Evolutionary conservation across 352 stramenopile species (phyloP).

Genomic region (Globisporangium viniferum): DNA sequence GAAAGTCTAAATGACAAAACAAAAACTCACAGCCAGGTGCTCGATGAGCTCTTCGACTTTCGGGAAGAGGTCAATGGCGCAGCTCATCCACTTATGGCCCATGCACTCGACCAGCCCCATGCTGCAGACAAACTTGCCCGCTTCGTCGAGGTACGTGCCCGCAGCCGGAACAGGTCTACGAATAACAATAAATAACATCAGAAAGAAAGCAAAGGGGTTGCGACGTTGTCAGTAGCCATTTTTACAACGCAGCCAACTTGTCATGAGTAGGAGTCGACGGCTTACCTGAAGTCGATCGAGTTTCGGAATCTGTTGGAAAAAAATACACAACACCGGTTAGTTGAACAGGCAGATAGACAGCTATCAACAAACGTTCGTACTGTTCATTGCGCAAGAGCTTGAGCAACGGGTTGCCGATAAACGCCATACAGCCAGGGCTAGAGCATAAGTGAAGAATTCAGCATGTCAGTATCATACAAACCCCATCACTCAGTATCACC

Average conservation of each 20-base stretch:
- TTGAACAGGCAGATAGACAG: not conserved
- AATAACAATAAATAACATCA: not conserved
- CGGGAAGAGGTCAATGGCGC: conserved; percentile 61
- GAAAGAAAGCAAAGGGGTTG: not conserved
- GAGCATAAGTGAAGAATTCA: not conserved
- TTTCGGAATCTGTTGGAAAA: conserved; percentile 49
- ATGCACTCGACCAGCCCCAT: conserved; percentile 69
- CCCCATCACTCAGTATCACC: not conserved
- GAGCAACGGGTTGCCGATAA: conserved; percentile 60
- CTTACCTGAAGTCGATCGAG: conserved; percentile 59
- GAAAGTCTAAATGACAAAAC: not conserved
- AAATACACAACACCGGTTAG: not conserved
- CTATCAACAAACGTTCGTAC: conserved; percentile 22
- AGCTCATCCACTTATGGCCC: conserved; percentile 80
- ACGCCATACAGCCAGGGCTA: conserved; percentile 71
- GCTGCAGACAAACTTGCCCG: conserved; percentile 66
- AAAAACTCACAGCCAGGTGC: conserved; percentile 45
- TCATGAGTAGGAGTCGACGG: not conserved
- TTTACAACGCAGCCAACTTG: not conserved
- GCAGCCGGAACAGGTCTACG: conserved; percentile 58
- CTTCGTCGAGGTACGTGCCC: conserved; percentile 49
- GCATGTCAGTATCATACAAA: not conserved
- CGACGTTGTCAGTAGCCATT: not conserved
- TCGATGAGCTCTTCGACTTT: conserved; percentile 62
- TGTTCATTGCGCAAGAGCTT: conserved; percentile 58